These are phyloP conservation scores for Glycyrrhiza uralensis DNA, from an alignment of 306 rosid genomes.

Conservation along the genomic window DNA sequence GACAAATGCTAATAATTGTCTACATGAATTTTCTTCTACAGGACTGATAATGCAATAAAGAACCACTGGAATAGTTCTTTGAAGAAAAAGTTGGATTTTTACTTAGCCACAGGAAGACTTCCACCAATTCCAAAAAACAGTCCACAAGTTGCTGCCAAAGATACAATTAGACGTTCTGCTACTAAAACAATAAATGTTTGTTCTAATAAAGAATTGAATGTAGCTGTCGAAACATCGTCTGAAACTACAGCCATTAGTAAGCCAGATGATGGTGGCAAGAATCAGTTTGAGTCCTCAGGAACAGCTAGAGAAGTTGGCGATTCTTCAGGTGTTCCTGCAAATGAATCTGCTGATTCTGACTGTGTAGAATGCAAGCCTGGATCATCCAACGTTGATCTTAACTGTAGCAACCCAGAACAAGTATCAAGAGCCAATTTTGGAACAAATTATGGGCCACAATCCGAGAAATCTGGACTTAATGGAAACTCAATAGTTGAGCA, in stretches of 20 bases:
- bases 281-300: conserved; percentile 60
- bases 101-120: conserved; percentile 83
- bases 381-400: conserved; percentile 41
- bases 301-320: conserved; percentile 49
- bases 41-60: conserved; percentile 98
- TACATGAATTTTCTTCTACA: conserved; percentile 32
- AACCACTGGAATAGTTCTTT: conserved; percentile 99
- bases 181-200: conserved; percentile 39
- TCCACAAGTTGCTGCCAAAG: conserved; percentile 57
- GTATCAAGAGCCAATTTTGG: conserved; percentile 39
- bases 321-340: conserved; percentile 54
- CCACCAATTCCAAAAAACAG: conserved; percentile 67
- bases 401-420: conserved; percentile 51
- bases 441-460: conserved; percentile 21
- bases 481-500: conserved; percentile 36
- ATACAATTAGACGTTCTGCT: conserved; percentile 46
- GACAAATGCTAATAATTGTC: background rate
- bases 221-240: conserved; percentile 64
- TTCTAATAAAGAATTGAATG: conserved; percentile 56
- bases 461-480: conserved; percentile 33
- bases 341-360: conserved; percentile 67
- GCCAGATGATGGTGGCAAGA: conserved; percentile 54
- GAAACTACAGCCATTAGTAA: conserved; percentile 54
- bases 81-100: conserved; percentile 89
- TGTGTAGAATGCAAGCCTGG: conserved; percentile 50